These are phyloP conservation scores for Rhizopogon rudus DNA, from an alignment of 768 basidiomycete genomes.

Conservation along the genomic window DNA sequence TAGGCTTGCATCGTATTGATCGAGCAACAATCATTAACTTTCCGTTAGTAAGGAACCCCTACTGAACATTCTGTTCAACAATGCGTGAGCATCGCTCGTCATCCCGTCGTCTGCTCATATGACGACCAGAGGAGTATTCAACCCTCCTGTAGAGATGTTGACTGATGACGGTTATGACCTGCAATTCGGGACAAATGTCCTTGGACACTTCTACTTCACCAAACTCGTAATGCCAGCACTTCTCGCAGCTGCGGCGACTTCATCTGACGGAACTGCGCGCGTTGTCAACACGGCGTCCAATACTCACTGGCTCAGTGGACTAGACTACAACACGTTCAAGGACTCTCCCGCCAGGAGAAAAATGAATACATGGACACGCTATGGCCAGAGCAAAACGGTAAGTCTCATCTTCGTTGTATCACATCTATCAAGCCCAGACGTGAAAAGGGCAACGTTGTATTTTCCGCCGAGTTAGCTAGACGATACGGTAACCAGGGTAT, in stretches of 20 bases:
- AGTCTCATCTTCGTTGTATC: neutral
- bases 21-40: neutral
- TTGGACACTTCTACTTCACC: slow-evolving; percentile 4
- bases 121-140: slow-evolving; percentile 21
- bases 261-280: slow-evolving; percentile 28
- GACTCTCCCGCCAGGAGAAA: slow-evolving; percentile 20
- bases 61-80: slow-evolving; percentile 27
- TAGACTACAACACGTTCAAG: slow-evolving; percentile 23
- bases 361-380: neutral
- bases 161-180: slow-evolving; percentile 23
- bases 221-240: slow-evolving; percentile 30
- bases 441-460: slow-evolving; percentile 39
- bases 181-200: slow-evolving; percentile 20
- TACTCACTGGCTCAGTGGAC: slow-evolving; percentile 13
- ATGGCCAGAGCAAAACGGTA: slow-evolving; percentile 29
- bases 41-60: slow-evolving; percentile 17
- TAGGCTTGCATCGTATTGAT: slow-evolving; percentile 4
- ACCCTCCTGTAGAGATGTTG: slow-evolving; percentile 21
- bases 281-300: slow-evolving; percentile 31
- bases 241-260: slow-evolving; percentile 22
- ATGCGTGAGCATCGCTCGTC: slow-evolving; percentile 17
- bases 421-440: neutral
- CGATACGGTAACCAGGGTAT: slow-evolving; percentile 41
- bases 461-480: slow-evolving; percentile 38
- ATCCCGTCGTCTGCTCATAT: neutral